Evolutionary conservation across 2,329 filamentous ascomycete species (phyloP).

Genomic region (Beauveria sp.): DNA sequence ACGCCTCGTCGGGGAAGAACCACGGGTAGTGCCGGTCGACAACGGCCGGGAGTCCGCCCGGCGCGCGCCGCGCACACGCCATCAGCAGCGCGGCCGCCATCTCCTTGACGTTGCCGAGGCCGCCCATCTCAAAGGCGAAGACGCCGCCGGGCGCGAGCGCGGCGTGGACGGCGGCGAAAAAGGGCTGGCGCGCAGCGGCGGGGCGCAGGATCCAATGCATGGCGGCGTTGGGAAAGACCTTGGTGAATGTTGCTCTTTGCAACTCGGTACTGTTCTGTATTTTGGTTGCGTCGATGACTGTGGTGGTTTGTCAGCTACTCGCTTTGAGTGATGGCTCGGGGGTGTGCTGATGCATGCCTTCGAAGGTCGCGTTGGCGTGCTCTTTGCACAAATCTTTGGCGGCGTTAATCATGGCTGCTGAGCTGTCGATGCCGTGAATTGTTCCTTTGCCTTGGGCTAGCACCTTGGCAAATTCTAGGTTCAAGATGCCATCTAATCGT

Average conservation of each 20-base stretch:
- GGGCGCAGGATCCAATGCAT: conserved; percentile 58
- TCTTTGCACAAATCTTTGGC: conserved; percentile 34
- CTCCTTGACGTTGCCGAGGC: conserved; percentile 60
- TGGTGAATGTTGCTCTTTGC: conserved; percentile 35
- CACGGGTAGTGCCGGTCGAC: conserved; percentile 48
- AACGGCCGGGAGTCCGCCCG: conserved; percentile 36
- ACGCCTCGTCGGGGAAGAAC: conserved; percentile 63
- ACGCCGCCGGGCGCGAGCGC: conserved; percentile 47
- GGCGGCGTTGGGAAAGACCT: conserved; percentile 60
- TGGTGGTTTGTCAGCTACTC: background rate
- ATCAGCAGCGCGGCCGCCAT: conserved; percentile 50
- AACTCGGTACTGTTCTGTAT: conserved; percentile 28
- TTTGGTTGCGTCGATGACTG: conserved; percentile 40
- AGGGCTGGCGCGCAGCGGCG: conserved; percentile 32
- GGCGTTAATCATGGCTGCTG: conserved; percentile 49
- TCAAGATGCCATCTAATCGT: conserved; percentile 49
- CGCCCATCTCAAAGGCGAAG: conserved; percentile 66
- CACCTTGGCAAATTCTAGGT: conserved; percentile 42
- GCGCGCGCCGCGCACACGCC: conserved; percentile 42
- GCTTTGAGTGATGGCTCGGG: no score
- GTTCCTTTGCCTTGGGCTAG: conserved; percentile 37
- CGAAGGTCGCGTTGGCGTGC: conserved; percentile 35
- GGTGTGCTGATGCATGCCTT: conserved; percentile 24
- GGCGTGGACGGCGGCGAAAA: conserved; percentile 46
- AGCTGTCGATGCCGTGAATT: conserved; percentile 53